Percentiles rank a stretch among this genome's conserved stretches.
Evolutionary conservation across 2,329 filamentous ascomycete genomes (phyloP).

Genomic region (Epichloe gansuensis): DNA sequence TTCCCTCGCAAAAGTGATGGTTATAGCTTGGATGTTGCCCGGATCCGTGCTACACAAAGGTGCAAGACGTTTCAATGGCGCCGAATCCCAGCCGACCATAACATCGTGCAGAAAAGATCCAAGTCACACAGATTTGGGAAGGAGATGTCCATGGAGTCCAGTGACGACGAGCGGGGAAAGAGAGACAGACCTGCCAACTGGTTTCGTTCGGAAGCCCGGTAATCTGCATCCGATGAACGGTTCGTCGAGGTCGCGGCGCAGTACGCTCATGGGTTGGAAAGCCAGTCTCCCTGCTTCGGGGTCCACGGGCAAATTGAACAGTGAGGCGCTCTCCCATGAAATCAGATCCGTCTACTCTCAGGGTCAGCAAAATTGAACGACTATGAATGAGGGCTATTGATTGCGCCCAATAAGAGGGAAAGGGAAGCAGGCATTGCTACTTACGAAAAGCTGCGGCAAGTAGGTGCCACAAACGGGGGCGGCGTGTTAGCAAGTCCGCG

Average conservation of each 20-base stretch:
- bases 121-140: constrained; percentile 17
- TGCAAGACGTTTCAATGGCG: constrained; percentile 7
- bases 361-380: neutral
- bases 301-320: constrained; percentile 93
- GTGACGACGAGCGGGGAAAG: constrained; percentile 44
- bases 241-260: constrained; percentile 72
- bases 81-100: constrained; percentile 9
- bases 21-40: constrained; percentile 16
- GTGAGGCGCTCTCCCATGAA: constrained; percentile 97
- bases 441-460: constrained; percentile 44
- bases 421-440: constrained; percentile 19
- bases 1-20: constrained; percentile 1
- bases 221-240: constrained; percentile 93
- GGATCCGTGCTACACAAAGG: constrained; percentile 8
- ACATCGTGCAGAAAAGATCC: constrained; percentile 17
- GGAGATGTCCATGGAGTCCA: constrained; percentile 27
- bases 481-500: constrained; percentile 5
- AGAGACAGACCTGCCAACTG: constrained; percentile 98
- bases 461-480: neutral
- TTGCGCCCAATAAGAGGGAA: neutral
- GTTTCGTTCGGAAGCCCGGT: constrained; percentile 94
- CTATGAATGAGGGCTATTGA: neutral
- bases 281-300: constrained; percentile 40
- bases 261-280: constrained; percentile 43
- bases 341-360: constrained; percentile 70